A percentile compares a stretch with the other conserved stretches of the same genome.
These are phyloP conservation scores for Gastrolobium bilobum DNA, from an alignment of 306 rosid genomes.

Conservation along the genomic window DNA sequence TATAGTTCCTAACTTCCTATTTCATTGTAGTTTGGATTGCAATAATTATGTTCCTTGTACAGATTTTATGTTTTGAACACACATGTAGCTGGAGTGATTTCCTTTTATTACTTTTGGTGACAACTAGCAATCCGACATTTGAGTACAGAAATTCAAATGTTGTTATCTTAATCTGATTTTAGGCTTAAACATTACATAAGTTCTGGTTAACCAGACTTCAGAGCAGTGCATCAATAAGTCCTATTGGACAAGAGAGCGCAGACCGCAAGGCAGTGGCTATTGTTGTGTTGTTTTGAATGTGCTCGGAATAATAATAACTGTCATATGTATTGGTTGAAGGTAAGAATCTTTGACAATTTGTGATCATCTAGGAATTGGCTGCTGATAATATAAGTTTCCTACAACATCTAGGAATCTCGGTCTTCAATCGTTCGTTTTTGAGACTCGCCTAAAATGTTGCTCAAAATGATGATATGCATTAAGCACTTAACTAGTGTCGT, in stretches of 20 bases:
- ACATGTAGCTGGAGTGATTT: constrained; percentile 4
- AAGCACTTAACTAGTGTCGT: not conserved
- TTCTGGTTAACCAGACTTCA: constrained; percentile 10
- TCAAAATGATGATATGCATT: too few relatives aligned
- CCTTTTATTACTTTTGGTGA: not conserved
- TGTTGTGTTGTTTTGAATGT: not conserved
- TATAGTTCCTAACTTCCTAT: not conserved
- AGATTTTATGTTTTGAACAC: not conserved
- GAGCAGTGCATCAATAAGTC: not conserved
- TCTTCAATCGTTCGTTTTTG: not conserved
- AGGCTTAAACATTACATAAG: not conserved
- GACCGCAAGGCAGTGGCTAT: not conserved
- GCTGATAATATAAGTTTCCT: not conserved
- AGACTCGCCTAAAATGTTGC: not conserved
- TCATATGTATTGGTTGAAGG: not conserved
- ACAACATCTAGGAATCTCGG: not conserved
- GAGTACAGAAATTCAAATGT: constrained; percentile 1
- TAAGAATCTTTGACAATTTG: not conserved
- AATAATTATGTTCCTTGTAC: not conserved
- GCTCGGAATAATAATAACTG: not conserved
- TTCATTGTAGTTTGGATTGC: not conserved
- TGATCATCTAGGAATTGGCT: not conserved
- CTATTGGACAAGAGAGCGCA: not conserved
- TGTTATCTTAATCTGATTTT: constrained; percentile 6
- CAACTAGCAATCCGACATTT: not conserved